Percentiles rank a stretch among this genome's conserved stretches.
Evolutionary conservation across 2,329 filamentous ascomycete species (phyloP).

Genomic region (Pseudocercospora vitis): DNA sequence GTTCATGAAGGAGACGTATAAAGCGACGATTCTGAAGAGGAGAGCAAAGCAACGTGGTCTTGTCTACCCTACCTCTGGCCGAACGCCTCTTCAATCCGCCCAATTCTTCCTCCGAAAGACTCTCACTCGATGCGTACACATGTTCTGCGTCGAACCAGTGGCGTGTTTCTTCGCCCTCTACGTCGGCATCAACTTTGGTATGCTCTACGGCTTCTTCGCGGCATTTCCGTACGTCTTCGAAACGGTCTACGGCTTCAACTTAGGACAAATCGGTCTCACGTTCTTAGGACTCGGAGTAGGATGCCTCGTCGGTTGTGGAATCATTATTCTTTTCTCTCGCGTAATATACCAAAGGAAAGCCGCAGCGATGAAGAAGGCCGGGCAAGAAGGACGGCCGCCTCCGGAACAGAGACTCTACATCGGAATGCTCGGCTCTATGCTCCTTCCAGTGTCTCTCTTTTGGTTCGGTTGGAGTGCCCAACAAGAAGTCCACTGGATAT

Average conservation of each 20-base stretch:
- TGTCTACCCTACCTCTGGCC: background rate
- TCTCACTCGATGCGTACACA: conserved; percentile 33
- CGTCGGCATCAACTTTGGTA: conserved; percentile 42
- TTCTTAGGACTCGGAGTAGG: conserved; percentile 33
- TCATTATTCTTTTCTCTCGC: conserved; percentile 26
- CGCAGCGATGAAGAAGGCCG: conserved; percentile 1
- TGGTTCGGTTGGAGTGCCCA: conserved; percentile 39
- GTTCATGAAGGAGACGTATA: conserved; percentile 36
- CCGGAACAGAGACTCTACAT: conserved; percentile 38
- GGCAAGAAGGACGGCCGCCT: conserved; percentile 19
- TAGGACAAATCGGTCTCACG: conserved; percentile 35
- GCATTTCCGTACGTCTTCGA: conserved; percentile 38
- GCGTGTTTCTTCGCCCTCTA: conserved; percentile 43
- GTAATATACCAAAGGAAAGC: conserved; percentile 27
- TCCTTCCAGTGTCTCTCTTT: conserved; percentile 39
- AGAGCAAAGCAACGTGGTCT: conserved; percentile 26
- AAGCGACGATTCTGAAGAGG: conserved; percentile 32
- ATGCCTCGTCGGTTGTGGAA: conserved; percentile 7
- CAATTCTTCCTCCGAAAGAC: conserved; percentile 15
- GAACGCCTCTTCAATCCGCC: conserved; percentile 6
- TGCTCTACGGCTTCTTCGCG: conserved; percentile 46
- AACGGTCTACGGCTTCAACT: conserved; percentile 31
- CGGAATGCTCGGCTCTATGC: conserved; percentile 35
- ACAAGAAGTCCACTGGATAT: conserved; percentile 41
- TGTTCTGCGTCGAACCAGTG: conserved; percentile 45